phyloP scores from a whole-genome alignment of 1,284 basidiomycete species.

The Austroboletus niveus region DNA sequence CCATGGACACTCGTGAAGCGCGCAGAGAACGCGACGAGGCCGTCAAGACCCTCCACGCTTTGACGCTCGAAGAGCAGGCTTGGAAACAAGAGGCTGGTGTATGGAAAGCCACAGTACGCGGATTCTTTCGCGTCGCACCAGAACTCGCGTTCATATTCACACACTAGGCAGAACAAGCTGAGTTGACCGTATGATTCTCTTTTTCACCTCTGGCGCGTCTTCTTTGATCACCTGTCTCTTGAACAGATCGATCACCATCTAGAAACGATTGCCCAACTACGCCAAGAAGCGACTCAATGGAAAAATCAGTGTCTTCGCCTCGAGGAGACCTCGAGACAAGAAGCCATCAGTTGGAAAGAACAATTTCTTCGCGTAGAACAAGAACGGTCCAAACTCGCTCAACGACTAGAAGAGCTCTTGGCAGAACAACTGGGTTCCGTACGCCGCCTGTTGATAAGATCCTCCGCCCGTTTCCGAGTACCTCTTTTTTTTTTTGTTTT shows the following conservation, averaged over 20 bases:
- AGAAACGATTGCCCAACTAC: slow-evolving; percentile 58
- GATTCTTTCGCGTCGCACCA: slow-evolving; percentile 1
- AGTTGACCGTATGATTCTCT: slow-evolving; percentile 46
- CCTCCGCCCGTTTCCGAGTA: slow-evolving; percentile 10
- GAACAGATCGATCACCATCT: slow-evolving; percentile 54
- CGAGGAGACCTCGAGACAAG: slow-evolving; percentile 46
- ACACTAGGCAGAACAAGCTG: slow-evolving; percentile 52
- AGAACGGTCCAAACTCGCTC: slow-evolving; percentile 53
- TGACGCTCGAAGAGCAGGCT: slow-evolving; percentile 45
- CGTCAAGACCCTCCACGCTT: slow-evolving; percentile 43
- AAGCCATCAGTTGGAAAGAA: slow-evolving; percentile 64
- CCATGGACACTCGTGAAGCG: slow-evolving; percentile 46
- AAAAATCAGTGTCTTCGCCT: slow-evolving; percentile 62
- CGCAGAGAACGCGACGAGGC: slow-evolving; percentile 56
- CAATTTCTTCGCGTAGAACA: slow-evolving; percentile 67
- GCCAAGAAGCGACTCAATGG: slow-evolving; percentile 64
- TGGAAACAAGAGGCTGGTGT: slow-evolving; percentile 48
- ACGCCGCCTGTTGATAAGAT: slow-evolving; percentile 18
- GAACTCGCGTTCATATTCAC: slow-evolving; percentile 7
- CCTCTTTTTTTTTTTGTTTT: slow-evolving; percentile 3
- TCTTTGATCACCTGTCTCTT: background rate
- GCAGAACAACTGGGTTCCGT: slow-evolving; percentile 44
- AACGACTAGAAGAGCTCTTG: slow-evolving; percentile 55
- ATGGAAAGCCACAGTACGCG: slow-evolving; percentile 54
- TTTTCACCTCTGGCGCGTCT: slow-evolving; percentile 1